These are phyloP conservation scores for Phylloporus sp. DNA, from an alignment of 768 basidiomycete genomes.

Conservation along the genomic window DNA sequence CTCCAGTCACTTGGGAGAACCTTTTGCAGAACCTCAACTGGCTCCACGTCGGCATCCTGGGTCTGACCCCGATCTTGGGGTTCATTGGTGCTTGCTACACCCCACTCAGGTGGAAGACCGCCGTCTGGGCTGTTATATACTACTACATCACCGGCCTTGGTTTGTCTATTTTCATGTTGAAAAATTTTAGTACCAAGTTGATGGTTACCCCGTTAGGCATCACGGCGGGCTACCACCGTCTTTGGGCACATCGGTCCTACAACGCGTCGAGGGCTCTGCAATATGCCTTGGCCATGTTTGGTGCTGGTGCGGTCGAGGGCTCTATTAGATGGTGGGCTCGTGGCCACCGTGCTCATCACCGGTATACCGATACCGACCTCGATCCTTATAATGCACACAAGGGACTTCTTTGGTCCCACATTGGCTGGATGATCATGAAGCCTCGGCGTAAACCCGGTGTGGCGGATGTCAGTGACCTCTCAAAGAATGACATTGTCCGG, in stretches of 20 bases:
- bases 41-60: constrained; percentile 71
- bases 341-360: constrained; percentile 95
- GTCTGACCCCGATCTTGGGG: constrained; percentile 68
- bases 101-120: constrained; percentile 68
- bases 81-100: constrained; percentile 69
- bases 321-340: constrained; percentile 99
- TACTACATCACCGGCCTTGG: constrained; percentile 84
- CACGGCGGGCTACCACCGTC: constrained; percentile 92
- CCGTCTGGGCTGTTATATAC: constrained; percentile 60
- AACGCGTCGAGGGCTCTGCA: constrained; percentile 86
- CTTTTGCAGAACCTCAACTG: constrained; percentile 65
- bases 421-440: constrained; percentile 93
- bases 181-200: constrained; percentile 22
- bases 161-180: constrained; percentile 34
- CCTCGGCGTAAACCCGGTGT: constrained; percentile 86
- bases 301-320: constrained; percentile 92
- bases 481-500: constrained; percentile 70
- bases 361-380: constrained; percentile 95
- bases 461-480: constrained; percentile 84
- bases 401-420: constrained; percentile 82
- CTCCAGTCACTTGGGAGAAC: constrained; percentile 63
- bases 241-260: constrained; percentile 96
- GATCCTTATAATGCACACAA: constrained; percentile 94
- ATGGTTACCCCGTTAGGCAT: constrained; percentile 50
- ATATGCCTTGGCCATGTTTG: constrained; percentile 77